phyloP scores from a whole-genome alignment of 345 rosid genomes.

The Noccaea caerulescens region DNA sequence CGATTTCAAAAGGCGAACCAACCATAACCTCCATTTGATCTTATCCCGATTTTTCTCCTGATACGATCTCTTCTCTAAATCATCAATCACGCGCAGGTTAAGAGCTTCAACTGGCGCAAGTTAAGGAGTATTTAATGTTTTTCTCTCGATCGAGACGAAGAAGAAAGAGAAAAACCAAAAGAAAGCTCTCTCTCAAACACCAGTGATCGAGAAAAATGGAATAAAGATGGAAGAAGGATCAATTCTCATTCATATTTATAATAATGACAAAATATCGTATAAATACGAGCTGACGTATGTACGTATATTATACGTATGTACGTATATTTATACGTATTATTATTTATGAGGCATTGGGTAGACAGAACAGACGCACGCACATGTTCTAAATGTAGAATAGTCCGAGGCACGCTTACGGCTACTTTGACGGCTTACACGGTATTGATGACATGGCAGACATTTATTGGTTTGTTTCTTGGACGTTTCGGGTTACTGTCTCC shows the following conservation, averaged over 20 bases:
- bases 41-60: background rate
- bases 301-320: constrained; percentile 32
- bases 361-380: constrained; percentile 9
- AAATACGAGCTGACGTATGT: constrained; percentile 20
- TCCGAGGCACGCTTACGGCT: constrained; percentile 38
- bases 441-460: constrained; percentile 23
- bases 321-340: constrained; percentile 30
- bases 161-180: background rate
- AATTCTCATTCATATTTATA: constrained; percentile 32
- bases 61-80: constrained; percentile 6
- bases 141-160: background rate
- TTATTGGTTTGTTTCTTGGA: background rate
- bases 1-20: constrained; percentile 54
- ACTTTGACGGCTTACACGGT: constrained; percentile 41
- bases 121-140: constrained; percentile 1
- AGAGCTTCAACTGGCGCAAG: constrained; percentile 27
- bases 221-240: constrained; percentile 27
- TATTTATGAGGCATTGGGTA: background rate
- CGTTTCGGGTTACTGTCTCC: constrained; percentile 36
- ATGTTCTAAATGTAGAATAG: constrained; percentile 34
- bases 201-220: constrained; percentile 32
- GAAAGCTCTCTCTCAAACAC: constrained; percentile 2
- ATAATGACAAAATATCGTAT: constrained; percentile 25
- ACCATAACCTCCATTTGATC: constrained; percentile 60
- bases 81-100: constrained; percentile 26